Evolutionary conservation across 495 filamentous ascomycete species (phyloP).

Genomic region (Penicillium parvum): DNA sequence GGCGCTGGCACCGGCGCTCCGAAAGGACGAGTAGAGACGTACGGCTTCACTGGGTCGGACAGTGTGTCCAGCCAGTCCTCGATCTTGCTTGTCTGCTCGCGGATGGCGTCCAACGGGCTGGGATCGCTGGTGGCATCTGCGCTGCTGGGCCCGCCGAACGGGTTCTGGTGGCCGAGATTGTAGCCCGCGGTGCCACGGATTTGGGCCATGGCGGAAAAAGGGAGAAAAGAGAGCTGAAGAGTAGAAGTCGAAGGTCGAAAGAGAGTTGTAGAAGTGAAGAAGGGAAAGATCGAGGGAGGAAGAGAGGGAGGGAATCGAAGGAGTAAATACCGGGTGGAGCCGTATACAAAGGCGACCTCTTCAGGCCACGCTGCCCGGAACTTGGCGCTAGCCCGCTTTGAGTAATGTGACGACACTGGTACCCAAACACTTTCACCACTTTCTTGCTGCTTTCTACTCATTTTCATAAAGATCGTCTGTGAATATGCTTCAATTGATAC

Average conservation of each 20-base stretch:
- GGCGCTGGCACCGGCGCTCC: neutral
- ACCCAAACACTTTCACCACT: constrained; percentile 3
- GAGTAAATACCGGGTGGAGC: constrained; percentile 24
- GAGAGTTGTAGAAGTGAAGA: constrained; percentile 6
- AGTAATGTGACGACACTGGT: constrained; percentile 34
- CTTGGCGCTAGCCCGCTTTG: constrained; percentile 29
- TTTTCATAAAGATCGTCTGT: neutral
- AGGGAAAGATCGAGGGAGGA: constrained; percentile 4
- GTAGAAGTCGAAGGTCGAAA: constrained; percentile 1
- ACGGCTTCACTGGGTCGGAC: constrained; percentile 94
- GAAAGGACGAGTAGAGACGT: constrained; percentile 41
- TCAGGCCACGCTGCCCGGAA: constrained; percentile 46
- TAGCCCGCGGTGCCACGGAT: constrained; percentile 95
- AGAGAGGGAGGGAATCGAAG: constrained; percentile 11
- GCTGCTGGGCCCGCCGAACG: constrained; percentile 64
- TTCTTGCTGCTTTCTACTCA: no score
- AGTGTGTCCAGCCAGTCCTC: constrained; percentile 89
- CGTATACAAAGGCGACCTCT: constrained; percentile 25
- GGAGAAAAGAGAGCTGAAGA: constrained; percentile 3
- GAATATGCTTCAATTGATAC: constrained; percentile 17
- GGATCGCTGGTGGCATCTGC: constrained; percentile 64
- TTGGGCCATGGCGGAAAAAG: constrained; percentile 68
- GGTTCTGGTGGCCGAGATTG: constrained; percentile 76
- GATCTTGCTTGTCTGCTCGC: constrained; percentile 95
- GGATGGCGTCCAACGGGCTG: constrained; percentile 85